Percentiles rank a stretch among this genome's conserved stretches.
These are phyloP conservation scores for Mycena rebaudengoi DNA, from an alignment of 768 basidiomycete species.

Conservation along the genomic window DNA sequence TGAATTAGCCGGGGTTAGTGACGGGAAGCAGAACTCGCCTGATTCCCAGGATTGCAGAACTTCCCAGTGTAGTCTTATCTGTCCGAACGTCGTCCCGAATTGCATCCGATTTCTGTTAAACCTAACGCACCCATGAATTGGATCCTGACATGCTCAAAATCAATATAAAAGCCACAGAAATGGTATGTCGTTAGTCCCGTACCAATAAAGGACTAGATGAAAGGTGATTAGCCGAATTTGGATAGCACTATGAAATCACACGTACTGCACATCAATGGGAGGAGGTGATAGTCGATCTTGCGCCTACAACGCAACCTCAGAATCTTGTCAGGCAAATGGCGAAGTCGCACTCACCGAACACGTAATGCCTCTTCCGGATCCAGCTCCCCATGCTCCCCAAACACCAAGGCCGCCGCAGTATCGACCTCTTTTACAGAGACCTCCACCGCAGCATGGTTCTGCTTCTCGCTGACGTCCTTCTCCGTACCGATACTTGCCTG, in stretches of 20 bases:
- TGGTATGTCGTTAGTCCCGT: slow-evolving; percentile 16
- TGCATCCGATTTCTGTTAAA: neutral
- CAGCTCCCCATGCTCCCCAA: slow-evolving; percentile 51
- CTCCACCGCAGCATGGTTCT: slow-evolving; percentile 32
- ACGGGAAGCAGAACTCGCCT: slow-evolving; percentile 46
- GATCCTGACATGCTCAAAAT: slow-evolving; percentile 52
- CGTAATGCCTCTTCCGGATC: slow-evolving; percentile 61
- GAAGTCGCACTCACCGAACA: slow-evolving; percentile 50
- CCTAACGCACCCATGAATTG: slow-evolving; percentile 65
- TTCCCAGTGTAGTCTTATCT: slow-evolving; percentile 74
- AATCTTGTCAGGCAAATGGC: too few relatives aligned
- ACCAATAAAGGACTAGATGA: slow-evolving; percentile 67
- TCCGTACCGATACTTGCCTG: neutral
- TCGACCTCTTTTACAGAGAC: slow-evolving; percentile 62
- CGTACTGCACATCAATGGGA: slow-evolving; percentile 86
- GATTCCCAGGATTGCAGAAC: slow-evolving; percentile 75
- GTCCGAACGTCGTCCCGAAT: neutral
- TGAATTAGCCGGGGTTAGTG: neutral
- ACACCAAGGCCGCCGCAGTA: slow-evolving; percentile 67
- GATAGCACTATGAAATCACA: slow-evolving; percentile 16
- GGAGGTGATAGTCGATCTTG: slow-evolving; percentile 78
- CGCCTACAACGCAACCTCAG: slow-evolving; percentile 45
- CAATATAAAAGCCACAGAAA: neutral
- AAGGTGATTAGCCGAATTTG: neutral
- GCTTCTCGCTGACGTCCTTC: neutral